phyloP scores from a whole-genome alignment of 108 stramenopile species.

The Craspedostauros australis region DNA sequence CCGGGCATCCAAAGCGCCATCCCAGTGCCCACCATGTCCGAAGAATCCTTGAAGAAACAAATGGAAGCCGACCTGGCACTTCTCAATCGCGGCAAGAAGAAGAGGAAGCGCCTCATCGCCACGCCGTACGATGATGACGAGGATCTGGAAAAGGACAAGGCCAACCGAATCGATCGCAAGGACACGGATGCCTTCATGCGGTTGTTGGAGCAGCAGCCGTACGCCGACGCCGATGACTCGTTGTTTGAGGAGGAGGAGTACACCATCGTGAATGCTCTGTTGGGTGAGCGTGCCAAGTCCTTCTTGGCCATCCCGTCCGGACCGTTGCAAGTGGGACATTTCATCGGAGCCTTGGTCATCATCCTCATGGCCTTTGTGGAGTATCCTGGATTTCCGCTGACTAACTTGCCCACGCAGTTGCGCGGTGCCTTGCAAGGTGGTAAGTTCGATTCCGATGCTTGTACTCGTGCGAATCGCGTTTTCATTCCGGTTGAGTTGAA shows the following conservation, averaged over 20 bases:
- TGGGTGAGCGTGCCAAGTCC: conserved; percentile 61
- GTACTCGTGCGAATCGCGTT: neutral
- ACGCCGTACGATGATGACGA: conserved; percentile 30
- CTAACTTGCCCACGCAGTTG: conserved; percentile 73
- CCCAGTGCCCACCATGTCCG: conserved; percentile 35
- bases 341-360: conserved; percentile 75
- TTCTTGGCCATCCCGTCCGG: conserved; percentile 81
- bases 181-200: conserved; percentile 4
- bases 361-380: conserved; percentile 79
- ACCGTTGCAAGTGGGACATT: conserved; percentile 81
- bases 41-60: conserved; percentile 30
- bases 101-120: no score
- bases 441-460: conserved; percentile 18
- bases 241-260: conserved; percentile 82
- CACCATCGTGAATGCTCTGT: conserved; percentile 64
- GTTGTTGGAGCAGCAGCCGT: conserved; percentile 69
- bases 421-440: conserved; percentile 76
- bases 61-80: conserved; percentile 29
- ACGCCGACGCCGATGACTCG: conserved; percentile 73
- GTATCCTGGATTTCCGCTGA: conserved; percentile 87
- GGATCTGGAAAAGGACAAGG: conserved; percentile 36
- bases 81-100: no score
- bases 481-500: no score
- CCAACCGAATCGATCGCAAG: conserved; percentile 52
- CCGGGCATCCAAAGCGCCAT: no score